Conservation (phyloP, 2,329 filamentous ascomycete genomes). For the Metarhizium sp. region DNA sequence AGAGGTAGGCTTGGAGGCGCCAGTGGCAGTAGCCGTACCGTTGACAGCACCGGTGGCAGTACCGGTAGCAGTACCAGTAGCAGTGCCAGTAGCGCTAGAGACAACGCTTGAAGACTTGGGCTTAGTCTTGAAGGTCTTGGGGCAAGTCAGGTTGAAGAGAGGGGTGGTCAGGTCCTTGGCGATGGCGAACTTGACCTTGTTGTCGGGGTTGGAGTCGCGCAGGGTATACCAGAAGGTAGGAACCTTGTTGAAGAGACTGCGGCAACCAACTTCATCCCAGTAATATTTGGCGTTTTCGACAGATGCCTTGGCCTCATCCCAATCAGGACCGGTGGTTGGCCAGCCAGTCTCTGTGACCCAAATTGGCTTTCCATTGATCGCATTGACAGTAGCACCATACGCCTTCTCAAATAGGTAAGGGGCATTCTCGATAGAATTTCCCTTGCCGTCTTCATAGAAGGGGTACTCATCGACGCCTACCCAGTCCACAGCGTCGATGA, state of each 20-base stretch:
- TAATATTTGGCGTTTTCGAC: slow-evolving; percentile 52
- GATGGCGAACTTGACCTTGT: slow-evolving; percentile 48
- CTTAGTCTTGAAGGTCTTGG: slow-evolving; percentile 28
- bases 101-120: slow-evolving; percentile 11
- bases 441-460: slow-evolving; percentile 51
- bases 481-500: slow-evolving; percentile 55
- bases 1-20: too few species aligned
- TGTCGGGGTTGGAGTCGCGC: slow-evolving; percentile 51
- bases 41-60: slow-evolving; percentile 2
- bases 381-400: slow-evolving; percentile 33
- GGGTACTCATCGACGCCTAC: slow-evolving; percentile 58
- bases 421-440: slow-evolving; percentile 46
- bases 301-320: slow-evolving; percentile 45
- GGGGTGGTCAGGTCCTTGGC: slow-evolving; percentile 43
- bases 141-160: slow-evolving; percentile 45
- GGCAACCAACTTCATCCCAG: slow-evolving; percentile 54
- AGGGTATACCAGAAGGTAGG: slow-evolving; percentile 55
- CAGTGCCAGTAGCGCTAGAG: not conserved
- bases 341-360: slow-evolving; percentile 60
- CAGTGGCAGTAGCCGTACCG: too few species aligned
- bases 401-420: slow-evolving; percentile 44
- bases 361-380: slow-evolving; percentile 42
- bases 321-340: slow-evolving; percentile 45
- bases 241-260: slow-evolving; percentile 42
- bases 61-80: slow-evolving; percentile 1